A percentile compares a stretch with the other conserved stretches of the same genome.
Evolutionary conservation across 371 early-diverging fungal genomes (phyloP).

Genomic region (Apophysomyces variabilis): DNA sequence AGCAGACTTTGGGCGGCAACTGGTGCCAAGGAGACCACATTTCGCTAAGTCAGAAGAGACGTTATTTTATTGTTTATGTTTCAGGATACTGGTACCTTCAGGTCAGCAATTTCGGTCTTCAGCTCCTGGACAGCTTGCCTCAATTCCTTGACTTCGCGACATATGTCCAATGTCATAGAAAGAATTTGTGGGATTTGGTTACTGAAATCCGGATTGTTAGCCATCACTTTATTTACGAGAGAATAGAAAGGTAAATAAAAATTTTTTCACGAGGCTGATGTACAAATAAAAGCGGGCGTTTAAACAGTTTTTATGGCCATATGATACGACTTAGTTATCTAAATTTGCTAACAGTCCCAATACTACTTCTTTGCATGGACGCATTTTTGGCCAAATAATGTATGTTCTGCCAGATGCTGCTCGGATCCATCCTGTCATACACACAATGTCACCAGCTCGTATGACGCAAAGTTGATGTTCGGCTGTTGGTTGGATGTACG

Average conservation of each 20-base stretch:
- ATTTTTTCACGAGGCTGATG: no score
- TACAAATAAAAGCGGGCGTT: no score
- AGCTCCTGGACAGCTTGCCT: background rate
- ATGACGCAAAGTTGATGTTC: background rate
- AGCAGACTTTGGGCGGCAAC: no score
- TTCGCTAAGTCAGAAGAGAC: no score
- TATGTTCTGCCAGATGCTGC: background rate
- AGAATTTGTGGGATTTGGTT: background rate
- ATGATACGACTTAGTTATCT: no score
- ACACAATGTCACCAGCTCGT: background rate
- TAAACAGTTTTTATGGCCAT: no score
- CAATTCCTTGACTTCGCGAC: background rate
- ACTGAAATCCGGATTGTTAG: background rate
- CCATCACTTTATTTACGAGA: background rate
- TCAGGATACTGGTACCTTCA: no score
- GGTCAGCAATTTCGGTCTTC: background rate
- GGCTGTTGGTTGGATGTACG: background rate
- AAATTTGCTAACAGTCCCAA: no score
- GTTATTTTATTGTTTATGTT: no score
- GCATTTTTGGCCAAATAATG: background rate
- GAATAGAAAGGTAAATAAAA: background rate
- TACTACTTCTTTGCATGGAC: background rate
- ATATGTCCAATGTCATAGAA: background rate
- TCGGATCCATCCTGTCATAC: background rate
- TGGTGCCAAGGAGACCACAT: background rate